Base-by-base conservation (phyloP, 1,284 basidiomycete species). In the Puccinia polysora region DNA sequence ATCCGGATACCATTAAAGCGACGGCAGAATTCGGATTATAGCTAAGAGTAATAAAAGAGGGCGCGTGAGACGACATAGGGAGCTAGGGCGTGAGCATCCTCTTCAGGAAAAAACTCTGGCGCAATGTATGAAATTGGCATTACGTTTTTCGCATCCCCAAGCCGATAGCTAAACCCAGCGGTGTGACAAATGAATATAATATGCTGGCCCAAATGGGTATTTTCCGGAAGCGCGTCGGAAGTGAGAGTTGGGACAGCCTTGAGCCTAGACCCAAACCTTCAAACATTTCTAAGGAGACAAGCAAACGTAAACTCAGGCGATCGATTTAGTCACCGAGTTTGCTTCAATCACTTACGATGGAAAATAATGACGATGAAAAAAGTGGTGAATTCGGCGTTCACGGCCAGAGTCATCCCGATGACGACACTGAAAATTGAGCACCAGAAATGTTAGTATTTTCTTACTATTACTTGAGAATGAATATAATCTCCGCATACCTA, bases 341-440 rank as follows among this genome's bases (percentile, higher is more conserved):
- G 15, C 12, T 36, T 1, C 23, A 43, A 20, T 8, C 1, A 74
- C 74, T 74, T 59, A 74, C 76, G 80, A 76, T 81, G 80, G 76
- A 81, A 97, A 78, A 95, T 83, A 75, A 97, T 82, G 73, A 97
- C 94, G 74, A 93, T 82, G 79, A 97, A 94, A 23, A 98, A 85
- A 12, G 89, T 81, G 75, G 85, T 89, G 81, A 98, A 97, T 59
- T 85, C 79, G 30, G 85, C 81, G 77, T 89, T 86, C 38, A 95
- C 91, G 23, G 92, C 93, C 56, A 98, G 86, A 0, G 95, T 97
- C 28, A 98, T 82, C 0, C 95, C 95, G 76, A 98, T 92, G 75
- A 98, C 85, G 50, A 97, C 79, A 77, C 81, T 80, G 67, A 72
- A 73, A 59, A 75, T 53, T 23, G 3, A 2, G 20, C 28, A n/a